Percentiles rank a stretch among this genome's conserved stretches.
Conservation (phyloP, 192 early-diverging fungal genomes). For the Phycomyces nitens region DNA sequence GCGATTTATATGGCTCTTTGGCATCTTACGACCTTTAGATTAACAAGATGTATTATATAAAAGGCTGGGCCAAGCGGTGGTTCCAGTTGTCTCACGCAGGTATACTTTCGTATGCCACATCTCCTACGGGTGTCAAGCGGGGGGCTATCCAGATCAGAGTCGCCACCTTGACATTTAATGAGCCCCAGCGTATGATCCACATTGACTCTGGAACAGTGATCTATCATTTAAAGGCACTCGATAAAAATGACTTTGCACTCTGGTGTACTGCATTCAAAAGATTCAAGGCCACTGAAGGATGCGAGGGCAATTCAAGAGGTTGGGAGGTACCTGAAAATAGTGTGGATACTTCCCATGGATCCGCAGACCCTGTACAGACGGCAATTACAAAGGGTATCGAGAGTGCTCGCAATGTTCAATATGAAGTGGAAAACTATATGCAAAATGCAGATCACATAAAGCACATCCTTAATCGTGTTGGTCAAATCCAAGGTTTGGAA, state of each 20-base stretch:
- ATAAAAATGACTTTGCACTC: slow-evolving; percentile 57
- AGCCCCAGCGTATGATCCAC: slow-evolving; percentile 65
- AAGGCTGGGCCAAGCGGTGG: slow-evolving; percentile 87
- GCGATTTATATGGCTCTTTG: slow-evolving; percentile 21
- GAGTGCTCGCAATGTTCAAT: background rate
- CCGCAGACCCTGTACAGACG: background rate
- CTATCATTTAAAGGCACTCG: slow-evolving; percentile 74
- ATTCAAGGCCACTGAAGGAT: slow-evolving; percentile 5
- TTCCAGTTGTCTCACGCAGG: slow-evolving; percentile 67
- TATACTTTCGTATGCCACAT: slow-evolving; percentile 71
- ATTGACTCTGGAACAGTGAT: slow-evolving; percentile 79
- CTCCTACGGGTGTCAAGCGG: slow-evolving; percentile 58
- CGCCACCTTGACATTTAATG: slow-evolving; percentile 56
- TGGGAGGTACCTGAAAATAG: background rate
- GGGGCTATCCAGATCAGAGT: slow-evolving; percentile 57
- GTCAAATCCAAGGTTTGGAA: no score
- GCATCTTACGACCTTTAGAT: background rate
- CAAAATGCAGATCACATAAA: background rate
- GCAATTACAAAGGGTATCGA: background rate
- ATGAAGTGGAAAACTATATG: background rate
- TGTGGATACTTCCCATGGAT: background rate
- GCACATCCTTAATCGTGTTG: background rate
- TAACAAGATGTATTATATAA: slow-evolving; percentile 2
- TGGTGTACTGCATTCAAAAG: slow-evolving; percentile 45
- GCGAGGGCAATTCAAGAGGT: background rate